These are phyloP conservation scores for Melocanna baccifera DNA, from an alignment of 176 grass and related monocot genomes.

Conservation along the genomic window DNA sequence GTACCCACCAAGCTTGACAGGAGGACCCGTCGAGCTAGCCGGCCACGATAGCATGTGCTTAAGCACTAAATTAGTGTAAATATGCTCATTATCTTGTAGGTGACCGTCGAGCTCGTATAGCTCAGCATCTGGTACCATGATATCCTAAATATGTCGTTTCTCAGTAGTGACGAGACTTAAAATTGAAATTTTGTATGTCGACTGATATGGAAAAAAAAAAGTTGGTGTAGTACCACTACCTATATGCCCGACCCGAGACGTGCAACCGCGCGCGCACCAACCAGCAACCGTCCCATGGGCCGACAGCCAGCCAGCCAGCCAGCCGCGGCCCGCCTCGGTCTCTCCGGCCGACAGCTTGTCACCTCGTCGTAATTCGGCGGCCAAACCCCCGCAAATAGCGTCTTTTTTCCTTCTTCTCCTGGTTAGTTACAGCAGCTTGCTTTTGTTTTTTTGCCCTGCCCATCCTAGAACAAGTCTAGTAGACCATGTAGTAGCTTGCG, in stretches of 20 bases:
- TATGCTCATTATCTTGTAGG: too few species aligned
- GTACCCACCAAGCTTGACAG: too few species aligned
- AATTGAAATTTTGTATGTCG: too few species aligned
- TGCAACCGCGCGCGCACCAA: slow-evolving; percentile 1
- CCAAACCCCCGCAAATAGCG: slow-evolving; percentile 25
- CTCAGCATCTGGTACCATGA: too few species aligned
- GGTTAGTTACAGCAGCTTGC: not conserved
- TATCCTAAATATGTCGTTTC: too few species aligned
- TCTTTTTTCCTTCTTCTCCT: not conserved
- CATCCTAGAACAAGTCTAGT: not conserved
- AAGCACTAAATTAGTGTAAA: too few species aligned
- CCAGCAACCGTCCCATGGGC: not conserved
- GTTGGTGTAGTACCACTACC: too few species aligned
- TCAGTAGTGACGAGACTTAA: too few species aligned
- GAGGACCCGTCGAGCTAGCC: too few species aligned
- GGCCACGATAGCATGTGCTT: too few species aligned
- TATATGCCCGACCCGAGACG: not conserved
- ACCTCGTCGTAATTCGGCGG: slow-evolving; percentile 28
- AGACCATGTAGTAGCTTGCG: not conserved
- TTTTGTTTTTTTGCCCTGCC: not conserved
- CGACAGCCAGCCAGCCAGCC: not conserved
- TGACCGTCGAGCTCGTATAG: too few species aligned
- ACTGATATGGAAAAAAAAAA: too few species aligned
- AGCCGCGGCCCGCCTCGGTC: slow-evolving; percentile 22
- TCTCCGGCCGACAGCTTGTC: slow-evolving; percentile 16